Evolutionary conservation across 441 rosid genomes (phyloP), one percentile per base, ranked within the genome.

Genomic region (Cnidoscolus chayamansa): DNA sequence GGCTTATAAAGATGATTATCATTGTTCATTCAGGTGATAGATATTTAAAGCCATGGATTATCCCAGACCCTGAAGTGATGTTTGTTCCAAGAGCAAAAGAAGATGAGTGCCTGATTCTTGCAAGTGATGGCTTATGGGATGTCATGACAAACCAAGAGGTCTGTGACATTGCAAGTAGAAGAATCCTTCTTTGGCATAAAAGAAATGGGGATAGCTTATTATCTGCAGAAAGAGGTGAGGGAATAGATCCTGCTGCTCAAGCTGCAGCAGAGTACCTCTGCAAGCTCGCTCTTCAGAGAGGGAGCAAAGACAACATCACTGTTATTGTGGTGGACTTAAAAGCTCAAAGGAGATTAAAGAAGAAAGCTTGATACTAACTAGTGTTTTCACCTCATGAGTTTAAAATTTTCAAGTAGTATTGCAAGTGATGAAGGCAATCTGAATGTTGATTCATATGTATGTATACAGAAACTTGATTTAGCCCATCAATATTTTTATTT

Each of bases 111-210:
- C 88, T 92, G 15, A 76, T 90, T 70, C 55, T 89, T 51, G 97
- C 94, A 7, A 92, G 97, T 37, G 97, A 90, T 59, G 96, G 97
- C 16, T 79, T 92, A 51, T 92, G 98, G 98, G 98, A 92, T 79
- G 94, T 90, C 32, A 86, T 92, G 91, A 78, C 86, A 8, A 89
- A 87, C 67, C 86, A 90, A 80, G 97, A 92, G 78, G 98, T 81
- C 6, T 90, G 92, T 62, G 97, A 90, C 55, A 57, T 89, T 56
- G 93, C 97, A 2, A 74, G 96, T 66, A 90, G 79, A 72, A 77
- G 91, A 63, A 85, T 92, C 68, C 92, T 89, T 54, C 72, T 85
- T 48, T 90, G 96, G 94, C 95, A 92, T 78, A 89, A 82, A 78
- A 92, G 76, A 83, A 85, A 90, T 8, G 80, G 77, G 0, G 79